Evolutionary conservation across 139 green algal genomes (phyloP).

Genomic region (Chlorella sp.): DNA sequence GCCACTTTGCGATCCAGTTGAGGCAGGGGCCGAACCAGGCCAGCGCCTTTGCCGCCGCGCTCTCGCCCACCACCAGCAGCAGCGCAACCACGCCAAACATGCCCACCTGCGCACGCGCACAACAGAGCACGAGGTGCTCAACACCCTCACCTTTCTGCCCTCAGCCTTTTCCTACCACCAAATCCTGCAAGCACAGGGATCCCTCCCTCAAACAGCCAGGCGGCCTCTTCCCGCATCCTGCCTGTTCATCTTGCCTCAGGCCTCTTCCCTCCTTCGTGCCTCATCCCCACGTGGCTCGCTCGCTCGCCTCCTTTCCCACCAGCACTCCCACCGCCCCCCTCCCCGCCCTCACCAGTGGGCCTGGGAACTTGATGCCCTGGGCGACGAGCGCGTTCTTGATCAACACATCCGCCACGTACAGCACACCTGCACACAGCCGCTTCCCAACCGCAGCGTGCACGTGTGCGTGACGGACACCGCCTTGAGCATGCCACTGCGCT

Average conservation of each 20-base stretch:
- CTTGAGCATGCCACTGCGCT: background rate
- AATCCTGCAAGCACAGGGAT: too few relatives aligned
- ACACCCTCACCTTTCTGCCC: too few relatives aligned
- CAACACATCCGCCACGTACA: slow-evolving; percentile 39
- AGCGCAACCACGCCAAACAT: slow-evolving; percentile 51
- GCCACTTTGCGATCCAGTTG: slow-evolving; percentile 77
- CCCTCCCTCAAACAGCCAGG: too few relatives aligned
- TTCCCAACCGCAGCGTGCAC: background rate
- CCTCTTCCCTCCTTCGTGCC: too few relatives aligned
- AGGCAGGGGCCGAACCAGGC: slow-evolving; percentile 58
- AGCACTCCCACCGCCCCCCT: too few relatives aligned
- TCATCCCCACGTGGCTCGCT: too few relatives aligned
- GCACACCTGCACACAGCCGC: slow-evolving; percentile 11
- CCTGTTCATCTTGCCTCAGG: too few relatives aligned
- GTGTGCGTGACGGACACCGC: background rate
- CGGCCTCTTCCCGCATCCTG: too few relatives aligned
- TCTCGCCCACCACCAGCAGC: slow-evolving; percentile 35
- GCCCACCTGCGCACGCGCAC: slow-evolving; percentile 14
- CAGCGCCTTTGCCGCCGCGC: slow-evolving; percentile 25
- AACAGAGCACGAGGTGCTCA: too few relatives aligned
- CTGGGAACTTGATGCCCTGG: slow-evolving; percentile 29
- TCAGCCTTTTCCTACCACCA: too few relatives aligned
- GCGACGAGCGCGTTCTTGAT: slow-evolving; percentile 37
- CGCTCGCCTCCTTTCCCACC: too few relatives aligned
- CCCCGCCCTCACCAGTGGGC: slow-evolving; percentile 10